Evolutionary conservation across 139 green algal species (phyloP).

Genomic region (Zygnema cylindricum): DNA sequence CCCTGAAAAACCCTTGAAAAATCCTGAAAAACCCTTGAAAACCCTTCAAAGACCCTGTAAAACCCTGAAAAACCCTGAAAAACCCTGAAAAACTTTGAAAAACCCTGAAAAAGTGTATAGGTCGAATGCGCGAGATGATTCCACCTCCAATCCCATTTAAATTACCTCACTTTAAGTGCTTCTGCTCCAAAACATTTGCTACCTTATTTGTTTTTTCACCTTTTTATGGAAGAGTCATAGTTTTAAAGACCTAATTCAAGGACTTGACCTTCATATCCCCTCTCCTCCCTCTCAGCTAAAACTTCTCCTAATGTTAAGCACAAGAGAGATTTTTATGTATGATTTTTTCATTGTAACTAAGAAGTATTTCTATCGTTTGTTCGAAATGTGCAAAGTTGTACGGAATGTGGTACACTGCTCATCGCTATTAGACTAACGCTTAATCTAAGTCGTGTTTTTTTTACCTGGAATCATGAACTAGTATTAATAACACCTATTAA

Average conservation of each 20-base stretch:
- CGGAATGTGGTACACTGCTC: neutral
- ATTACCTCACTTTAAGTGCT: neutral
- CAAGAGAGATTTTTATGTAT: neutral
- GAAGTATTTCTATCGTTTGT: neutral
- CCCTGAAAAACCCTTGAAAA: too few species aligned
- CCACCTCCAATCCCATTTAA: neutral
- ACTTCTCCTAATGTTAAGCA: neutral
- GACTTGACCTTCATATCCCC: constrained; percentile 6
- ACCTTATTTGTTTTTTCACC: constrained; percentile 16
- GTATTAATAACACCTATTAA: neutral
- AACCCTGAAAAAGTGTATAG: neutral
- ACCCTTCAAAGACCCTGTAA: too few species aligned
- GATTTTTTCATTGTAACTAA: neutral
- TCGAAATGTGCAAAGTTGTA: neutral
- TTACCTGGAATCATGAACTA: neutral
- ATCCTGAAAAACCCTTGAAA: too few species aligned
- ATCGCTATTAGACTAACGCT: neutral
- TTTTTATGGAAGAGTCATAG: constrained; percentile 27
- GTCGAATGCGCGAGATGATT: neutral
- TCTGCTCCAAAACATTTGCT: neutral
- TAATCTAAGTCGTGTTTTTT: neutral
- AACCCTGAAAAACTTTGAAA: too few species aligned
- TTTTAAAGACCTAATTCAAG: neutral
- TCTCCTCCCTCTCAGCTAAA: constrained; percentile 10
- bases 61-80: too few species aligned